Evolutionary conservation across 495 filamentous ascomycete genomes (phyloP).

Genomic region (Letharia columbiana): DNA sequence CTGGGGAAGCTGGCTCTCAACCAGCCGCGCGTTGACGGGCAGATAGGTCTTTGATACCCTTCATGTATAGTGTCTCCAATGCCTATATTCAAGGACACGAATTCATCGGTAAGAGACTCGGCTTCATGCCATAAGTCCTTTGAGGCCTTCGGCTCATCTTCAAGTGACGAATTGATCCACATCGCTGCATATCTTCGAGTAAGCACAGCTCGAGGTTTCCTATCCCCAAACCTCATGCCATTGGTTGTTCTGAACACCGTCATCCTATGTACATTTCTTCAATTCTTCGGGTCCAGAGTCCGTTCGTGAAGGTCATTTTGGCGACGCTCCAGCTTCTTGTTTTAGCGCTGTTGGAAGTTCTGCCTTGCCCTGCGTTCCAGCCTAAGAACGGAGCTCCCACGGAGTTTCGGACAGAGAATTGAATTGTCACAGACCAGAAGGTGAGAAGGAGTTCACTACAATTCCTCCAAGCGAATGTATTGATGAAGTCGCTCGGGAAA

Average conservation of each 20-base stretch:
- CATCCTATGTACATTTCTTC: not conserved
- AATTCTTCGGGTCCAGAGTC: not conserved
- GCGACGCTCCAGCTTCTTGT: not conserved
- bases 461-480: not conserved
- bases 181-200: not conserved
- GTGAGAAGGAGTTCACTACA: not conserved
- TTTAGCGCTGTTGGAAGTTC: not conserved
- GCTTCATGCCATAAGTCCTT: not conserved
- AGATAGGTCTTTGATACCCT: slow-evolving; percentile 14
- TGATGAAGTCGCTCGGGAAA: not conserved
- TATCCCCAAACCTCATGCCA: not conserved
- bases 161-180: not conserved
- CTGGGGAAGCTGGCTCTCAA: not conserved
- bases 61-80: not conserved
- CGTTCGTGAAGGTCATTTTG: not conserved
- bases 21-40: not conserved
- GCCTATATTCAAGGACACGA: not conserved
- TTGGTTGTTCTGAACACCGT: not conserved
- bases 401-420: not conserved
- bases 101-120: not conserved
- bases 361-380: not conserved
- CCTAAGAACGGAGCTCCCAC: not conserved
- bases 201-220: not conserved
- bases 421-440: not conserved
- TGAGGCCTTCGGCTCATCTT: not conserved